Conservation (phyloP, 495 filamentous ascomycete species). For the Hyaloscypha bicolor region DNA sequence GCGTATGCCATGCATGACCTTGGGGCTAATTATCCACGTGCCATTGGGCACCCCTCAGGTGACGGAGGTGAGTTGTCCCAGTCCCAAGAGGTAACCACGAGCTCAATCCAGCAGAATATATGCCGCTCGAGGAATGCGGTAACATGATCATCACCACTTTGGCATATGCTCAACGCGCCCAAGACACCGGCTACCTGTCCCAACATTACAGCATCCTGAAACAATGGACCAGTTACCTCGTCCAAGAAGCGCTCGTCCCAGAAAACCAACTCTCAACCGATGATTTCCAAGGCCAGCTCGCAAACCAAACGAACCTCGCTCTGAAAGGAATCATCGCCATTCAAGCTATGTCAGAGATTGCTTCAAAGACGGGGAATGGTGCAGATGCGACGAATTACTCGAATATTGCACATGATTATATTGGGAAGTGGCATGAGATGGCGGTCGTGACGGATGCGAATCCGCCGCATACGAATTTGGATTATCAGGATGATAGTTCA, state of each 20-base stretch:
- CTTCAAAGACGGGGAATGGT: slow-evolving; percentile 60
- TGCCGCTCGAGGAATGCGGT: slow-evolving; percentile 95
- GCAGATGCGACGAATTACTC: slow-evolving; percentile 64
- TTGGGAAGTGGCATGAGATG: slow-evolving; percentile 73
- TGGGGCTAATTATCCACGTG: slow-evolving; percentile 83
- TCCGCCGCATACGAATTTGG: slow-evolving; percentile 73
- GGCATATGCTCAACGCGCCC: slow-evolving; percentile 51
- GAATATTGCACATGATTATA: slow-evolving; percentile 70
- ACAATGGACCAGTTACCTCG: slow-evolving; percentile 85
- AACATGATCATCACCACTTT: slow-evolving; percentile 95
- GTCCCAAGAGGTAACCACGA: background rate
- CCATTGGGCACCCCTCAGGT: slow-evolving; percentile 81
- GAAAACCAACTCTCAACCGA: slow-evolving; percentile 88
- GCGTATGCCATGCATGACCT: slow-evolving; percentile 88
- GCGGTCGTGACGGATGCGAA: slow-evolving; percentile 69
- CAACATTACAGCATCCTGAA: slow-evolving; percentile 73
- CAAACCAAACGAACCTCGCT: slow-evolving; percentile 91
- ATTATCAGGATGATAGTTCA: slow-evolving; percentile 44
- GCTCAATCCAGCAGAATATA: slow-evolving; percentile 67
- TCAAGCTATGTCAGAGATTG: slow-evolving; percentile 83
- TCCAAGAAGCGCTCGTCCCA: slow-evolving; percentile 79
- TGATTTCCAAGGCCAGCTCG: slow-evolving; percentile 88
- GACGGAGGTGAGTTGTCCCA: slow-evolving; percentile 40
- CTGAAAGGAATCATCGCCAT: slow-evolving; percentile 96
- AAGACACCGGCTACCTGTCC: slow-evolving; percentile 44